A percentile compares a stretch with the other conserved stretches of the same genome.
Conservation (phyloP, 345 rosid species). For the Clausena lansium region DNA sequence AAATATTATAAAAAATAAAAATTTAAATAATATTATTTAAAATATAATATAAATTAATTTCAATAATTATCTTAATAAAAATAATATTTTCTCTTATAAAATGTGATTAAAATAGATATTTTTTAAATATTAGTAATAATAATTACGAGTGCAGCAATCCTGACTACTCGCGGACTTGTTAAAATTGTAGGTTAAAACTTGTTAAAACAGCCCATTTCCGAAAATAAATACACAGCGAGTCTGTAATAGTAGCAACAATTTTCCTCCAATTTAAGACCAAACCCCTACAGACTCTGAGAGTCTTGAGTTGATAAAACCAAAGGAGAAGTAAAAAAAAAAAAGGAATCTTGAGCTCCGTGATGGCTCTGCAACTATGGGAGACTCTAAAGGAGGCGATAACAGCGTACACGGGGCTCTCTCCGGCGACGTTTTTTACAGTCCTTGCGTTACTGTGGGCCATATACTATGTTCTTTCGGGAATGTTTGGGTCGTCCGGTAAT, state of each 20-base stretch:
- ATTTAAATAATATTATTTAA: too few species aligned
- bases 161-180: too few species aligned
- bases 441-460: constrained; percentile 65
- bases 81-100: too few species aligned
- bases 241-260: background rate
- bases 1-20: too few species aligned
- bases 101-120: too few species aligned
- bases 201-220: too few species aligned
- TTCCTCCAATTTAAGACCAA: background rate
- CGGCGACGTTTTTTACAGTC: constrained; percentile 70
- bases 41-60: too few species aligned
- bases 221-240: background rate
- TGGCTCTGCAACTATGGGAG: constrained; percentile 92
- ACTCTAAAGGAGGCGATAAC: constrained; percentile 77
- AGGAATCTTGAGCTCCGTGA: constrained; percentile 9
- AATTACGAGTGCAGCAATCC: too few species aligned
- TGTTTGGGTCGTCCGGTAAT: constrained; percentile 55
- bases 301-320: background rate
- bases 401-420: constrained; percentile 86
- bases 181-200: too few species aligned
- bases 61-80: too few species aligned
- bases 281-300: background rate
- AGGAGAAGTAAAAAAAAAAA: background rate
- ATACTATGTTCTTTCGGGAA: constrained; percentile 65
- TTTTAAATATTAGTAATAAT: too few species aligned